These are phyloP conservation scores for Pistacia vera DNA, from an alignment of 345 rosid genomes.

Conservation along the genomic window DNA sequence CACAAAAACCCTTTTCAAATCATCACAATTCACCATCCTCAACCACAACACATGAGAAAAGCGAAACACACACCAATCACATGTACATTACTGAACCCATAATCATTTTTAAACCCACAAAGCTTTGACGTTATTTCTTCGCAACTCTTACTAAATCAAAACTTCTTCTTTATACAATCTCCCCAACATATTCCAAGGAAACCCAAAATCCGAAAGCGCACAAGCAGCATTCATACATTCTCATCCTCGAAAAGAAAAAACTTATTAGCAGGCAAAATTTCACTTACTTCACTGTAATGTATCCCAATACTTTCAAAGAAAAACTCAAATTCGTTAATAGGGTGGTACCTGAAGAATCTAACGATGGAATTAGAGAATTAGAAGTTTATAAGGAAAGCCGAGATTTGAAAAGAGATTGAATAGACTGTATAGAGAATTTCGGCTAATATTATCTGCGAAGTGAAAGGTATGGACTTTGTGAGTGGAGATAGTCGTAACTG, in stretches of 20 bases:
- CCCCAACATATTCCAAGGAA: conserved; percentile 74
- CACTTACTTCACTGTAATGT: conserved; percentile 42
- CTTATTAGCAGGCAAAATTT: conserved; percentile 48
- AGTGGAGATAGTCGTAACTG: conserved; percentile 59
- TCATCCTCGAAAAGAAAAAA: conserved; percentile 64
- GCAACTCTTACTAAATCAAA: conserved; percentile 35
- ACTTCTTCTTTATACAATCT: conserved; percentile 54
- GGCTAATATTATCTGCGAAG: conserved; percentile 61
- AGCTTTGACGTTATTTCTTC: conserved; percentile 43
- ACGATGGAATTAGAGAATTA: conserved; percentile 37
- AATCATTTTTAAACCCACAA: conserved; percentile 28
- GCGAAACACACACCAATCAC: conserved; percentile 66
- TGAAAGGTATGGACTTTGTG: conserved; percentile 54
- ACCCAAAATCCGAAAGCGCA: conserved; percentile 59
- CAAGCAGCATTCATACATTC: conserved; percentile 43
- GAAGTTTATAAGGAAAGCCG: conserved; percentile 38
- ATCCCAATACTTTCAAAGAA: conserved; percentile 82
- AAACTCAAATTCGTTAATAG: conserved; percentile 76
- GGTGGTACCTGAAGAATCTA: conserved; percentile 61
- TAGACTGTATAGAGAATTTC: conserved; percentile 50
- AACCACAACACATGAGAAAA: conserved; percentile 45
- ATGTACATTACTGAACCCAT: conserved; percentile 40
- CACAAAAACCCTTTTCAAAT: conserved; percentile 47
- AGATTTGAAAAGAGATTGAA: conserved; percentile 42
- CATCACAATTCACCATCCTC: conserved; percentile 37